Conservation (phyloP, 129 eudicot species). For the carrot (Daucus carota) region DNA sequence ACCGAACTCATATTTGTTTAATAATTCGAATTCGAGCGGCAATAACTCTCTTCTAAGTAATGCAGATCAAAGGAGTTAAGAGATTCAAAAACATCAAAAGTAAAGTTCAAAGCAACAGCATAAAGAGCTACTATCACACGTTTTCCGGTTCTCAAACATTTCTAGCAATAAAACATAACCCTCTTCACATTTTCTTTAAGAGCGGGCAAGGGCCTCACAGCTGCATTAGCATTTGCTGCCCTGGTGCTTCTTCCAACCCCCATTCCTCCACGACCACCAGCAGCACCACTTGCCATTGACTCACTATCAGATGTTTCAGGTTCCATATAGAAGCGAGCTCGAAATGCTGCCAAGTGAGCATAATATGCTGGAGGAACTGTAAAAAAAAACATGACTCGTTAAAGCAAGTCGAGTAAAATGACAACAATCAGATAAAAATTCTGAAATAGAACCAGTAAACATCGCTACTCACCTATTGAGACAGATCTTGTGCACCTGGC, state of each 20-base stretch:
- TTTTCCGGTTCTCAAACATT: background rate
- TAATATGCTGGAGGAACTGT: conserved; percentile 95
- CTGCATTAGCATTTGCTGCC: conserved; percentile 49
- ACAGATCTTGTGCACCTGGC: conserved; percentile 92
- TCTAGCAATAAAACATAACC: conserved; percentile 74
- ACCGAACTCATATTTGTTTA: too few relatives aligned
- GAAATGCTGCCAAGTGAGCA: conserved; percentile 83
- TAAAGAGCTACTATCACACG: background rate
- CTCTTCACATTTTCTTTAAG: conserved; percentile 77
- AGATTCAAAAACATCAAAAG: background rate
- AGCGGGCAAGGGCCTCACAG: conserved; percentile 70
- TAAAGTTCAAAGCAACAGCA: background rate
- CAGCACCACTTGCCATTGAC: conserved; percentile 50
- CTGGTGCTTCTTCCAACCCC: conserved; percentile 49
- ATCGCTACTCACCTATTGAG: conserved; percentile 62
- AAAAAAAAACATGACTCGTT: background rate
- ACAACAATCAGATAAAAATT: background rate
- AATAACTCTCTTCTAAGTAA: too few relatives aligned
- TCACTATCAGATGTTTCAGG: conserved; percentile 84
- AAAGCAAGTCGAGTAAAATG: background rate
- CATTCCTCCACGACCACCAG: conserved; percentile 46
- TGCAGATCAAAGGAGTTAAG: too few relatives aligned
- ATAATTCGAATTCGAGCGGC: too few relatives aligned
- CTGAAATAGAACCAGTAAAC: background rate
- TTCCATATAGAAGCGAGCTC: conserved; percentile 91